Percentiles rank a stretch among this genome's conserved stretches.
phyloP scores from a whole-genome alignment of 176 grass and related monocot species.

The Elymus sibiricus region DNA sequence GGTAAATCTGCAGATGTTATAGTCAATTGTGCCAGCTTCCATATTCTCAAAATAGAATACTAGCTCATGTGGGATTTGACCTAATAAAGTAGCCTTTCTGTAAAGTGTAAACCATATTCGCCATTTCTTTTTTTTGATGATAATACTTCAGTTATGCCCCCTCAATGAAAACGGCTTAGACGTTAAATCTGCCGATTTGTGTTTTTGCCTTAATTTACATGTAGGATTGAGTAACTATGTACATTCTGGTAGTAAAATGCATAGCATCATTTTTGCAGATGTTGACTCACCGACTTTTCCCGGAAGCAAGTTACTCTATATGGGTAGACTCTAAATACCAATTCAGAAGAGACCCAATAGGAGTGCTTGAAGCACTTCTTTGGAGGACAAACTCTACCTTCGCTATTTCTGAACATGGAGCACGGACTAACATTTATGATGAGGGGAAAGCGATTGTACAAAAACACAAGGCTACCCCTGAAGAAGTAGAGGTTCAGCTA shows the following conservation, averaged over 20 bases:
- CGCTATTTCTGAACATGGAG: conserved; percentile 96
- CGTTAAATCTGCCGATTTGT: background rate
- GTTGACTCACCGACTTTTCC: conserved; percentile 91
- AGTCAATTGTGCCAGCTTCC: background rate
- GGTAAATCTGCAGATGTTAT: conserved; percentile 36
- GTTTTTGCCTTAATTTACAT: background rate
- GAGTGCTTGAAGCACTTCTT: conserved; percentile 76
- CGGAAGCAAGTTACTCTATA: conserved; percentile 84
- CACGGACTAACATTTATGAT: conserved; percentile 75
- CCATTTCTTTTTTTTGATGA: conserved; percentile 5
- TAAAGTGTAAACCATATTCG: background rate
- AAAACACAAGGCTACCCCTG: conserved; percentile 88
- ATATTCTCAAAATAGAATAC: background rate
- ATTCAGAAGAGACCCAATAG: conserved; percentile 86
- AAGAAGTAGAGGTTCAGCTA: conserved; percentile 92
- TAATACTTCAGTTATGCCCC: background rate
- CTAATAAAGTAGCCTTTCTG: background rate
- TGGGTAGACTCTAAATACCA: conserved; percentile 99
- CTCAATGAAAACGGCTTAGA: background rate
- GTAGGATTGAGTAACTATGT: background rate
- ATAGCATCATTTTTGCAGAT: conserved; percentile 48
- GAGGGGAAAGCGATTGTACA: conserved; percentile 83
- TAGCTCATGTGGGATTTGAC: background rate
- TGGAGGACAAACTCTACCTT: conserved; percentile 87
- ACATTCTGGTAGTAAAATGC: conserved; percentile 21